Evolutionary conservation across 2,329 filamentous ascomycete species (phyloP).

Genomic region (Claviceps spartinae): DNA sequence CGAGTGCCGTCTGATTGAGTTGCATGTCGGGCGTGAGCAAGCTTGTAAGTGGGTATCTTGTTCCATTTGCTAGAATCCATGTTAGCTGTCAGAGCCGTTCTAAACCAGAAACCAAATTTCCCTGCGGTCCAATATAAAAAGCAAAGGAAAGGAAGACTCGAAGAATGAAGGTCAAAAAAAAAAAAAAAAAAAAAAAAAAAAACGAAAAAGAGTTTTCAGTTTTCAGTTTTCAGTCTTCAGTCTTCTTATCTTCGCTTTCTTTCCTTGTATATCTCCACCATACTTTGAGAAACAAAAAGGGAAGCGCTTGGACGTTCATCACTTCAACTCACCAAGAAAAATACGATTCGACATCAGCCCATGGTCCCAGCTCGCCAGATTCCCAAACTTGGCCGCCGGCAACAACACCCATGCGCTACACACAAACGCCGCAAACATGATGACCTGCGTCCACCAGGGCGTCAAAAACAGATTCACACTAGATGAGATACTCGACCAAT

Average conservation of each 20-base stretch:
- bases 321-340: constrained; percentile 21
- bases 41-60: constrained; percentile 18
- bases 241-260: too few relatives aligned
- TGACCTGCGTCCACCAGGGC: constrained; percentile 45
- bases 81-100: too few relatives aligned
- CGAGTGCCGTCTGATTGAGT: constrained; percentile 36
- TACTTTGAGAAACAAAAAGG: too few relatives aligned
- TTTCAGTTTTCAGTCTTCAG: too few relatives aligned
- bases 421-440: constrained; percentile 40
- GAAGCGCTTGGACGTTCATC: too few relatives aligned
- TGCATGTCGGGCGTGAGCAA: constrained; percentile 20
- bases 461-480: constrained; percentile 38
- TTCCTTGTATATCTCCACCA: too few relatives aligned
- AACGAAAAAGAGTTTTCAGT: background rate
- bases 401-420: constrained; percentile 44
- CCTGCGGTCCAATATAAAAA: background rate
- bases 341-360: constrained; percentile 45
- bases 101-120: background rate
- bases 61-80: constrained; percentile 16
- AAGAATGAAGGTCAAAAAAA: background rate
- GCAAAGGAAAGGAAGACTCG: background rate
- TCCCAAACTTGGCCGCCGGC: constrained; percentile 44
- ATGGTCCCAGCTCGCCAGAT: constrained; percentile 35
- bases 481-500: constrained; percentile 48
- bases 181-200: background rate